Conservation (phyloP, 352 stramenopile genomes). For the Globisporangium lucens region DNA sequence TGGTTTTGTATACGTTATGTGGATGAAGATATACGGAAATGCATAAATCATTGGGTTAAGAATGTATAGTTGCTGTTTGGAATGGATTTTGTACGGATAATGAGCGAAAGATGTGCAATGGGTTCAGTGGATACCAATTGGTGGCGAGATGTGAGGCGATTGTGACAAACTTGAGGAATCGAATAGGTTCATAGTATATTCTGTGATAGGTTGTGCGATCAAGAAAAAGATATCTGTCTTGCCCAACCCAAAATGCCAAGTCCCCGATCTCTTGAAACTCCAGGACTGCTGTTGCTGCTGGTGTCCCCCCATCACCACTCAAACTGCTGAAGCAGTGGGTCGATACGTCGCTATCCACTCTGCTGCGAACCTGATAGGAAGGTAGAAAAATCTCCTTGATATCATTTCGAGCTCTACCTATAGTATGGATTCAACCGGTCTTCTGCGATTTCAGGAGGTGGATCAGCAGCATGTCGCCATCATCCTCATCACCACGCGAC, state of each 20-base stretch:
- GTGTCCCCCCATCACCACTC: too few relatives aligned
- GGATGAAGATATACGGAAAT: neutral
- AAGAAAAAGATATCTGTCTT: neutral
- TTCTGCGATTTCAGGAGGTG: too few relatives aligned
- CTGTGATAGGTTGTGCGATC: neutral
- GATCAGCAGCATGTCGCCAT: too few relatives aligned
- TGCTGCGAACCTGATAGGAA: too few relatives aligned
- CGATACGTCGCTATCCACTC: too few relatives aligned
- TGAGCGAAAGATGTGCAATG: neutral
- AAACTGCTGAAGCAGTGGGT: too few relatives aligned
- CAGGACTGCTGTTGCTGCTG: too few relatives aligned
- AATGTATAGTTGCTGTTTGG: neutral
- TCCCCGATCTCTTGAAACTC: too few relatives aligned
- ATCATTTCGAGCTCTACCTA: too few relatives aligned
- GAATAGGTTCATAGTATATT: neutral
- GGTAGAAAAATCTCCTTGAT: too few relatives aligned
- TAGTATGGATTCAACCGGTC: too few relatives aligned
- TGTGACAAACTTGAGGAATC: neutral
- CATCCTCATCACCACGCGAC: too few relatives aligned
- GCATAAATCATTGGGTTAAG: neutral
- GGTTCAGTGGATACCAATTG: neutral
- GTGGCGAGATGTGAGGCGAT: neutral
- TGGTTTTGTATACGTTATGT: neutral
- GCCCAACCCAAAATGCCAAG: neutral
- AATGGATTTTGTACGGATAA: constrained; percentile 6